Conservation (phyloP, 106 monocot genomes). For the Gastrodia elata region DNA sequence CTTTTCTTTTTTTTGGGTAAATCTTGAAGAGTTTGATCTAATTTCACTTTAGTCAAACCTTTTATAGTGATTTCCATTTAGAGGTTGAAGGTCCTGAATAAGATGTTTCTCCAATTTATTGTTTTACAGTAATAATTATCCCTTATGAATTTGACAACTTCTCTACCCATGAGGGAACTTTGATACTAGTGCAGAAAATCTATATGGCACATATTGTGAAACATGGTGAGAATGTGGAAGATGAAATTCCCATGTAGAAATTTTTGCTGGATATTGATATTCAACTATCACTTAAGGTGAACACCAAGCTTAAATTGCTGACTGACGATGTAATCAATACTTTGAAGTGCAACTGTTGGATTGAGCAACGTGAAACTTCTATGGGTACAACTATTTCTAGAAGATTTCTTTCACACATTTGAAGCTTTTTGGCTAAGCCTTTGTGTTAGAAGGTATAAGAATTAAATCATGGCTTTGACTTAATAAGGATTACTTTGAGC, state of each 20-base stretch:
- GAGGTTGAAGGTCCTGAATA: background rate
- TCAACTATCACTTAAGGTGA: background rate
- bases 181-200: background rate
- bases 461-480: too few relatives aligned
- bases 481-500: too few relatives aligned
- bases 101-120: background rate
- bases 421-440: too few relatives aligned
- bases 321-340: background rate
- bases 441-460: too few relatives aligned
- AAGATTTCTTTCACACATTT: too few relatives aligned
- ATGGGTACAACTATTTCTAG: background rate
- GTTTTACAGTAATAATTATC: too few relatives aligned
- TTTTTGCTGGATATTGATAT: background rate
- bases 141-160: too few relatives aligned
- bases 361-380: background rate
- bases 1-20: too few relatives aligned
- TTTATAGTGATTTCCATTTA: background rate
- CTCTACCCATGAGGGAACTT: background rate
- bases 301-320: background rate
- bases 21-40: background rate
- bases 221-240: background rate
- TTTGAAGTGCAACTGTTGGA: background rate
- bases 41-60: background rate
- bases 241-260: background rate
- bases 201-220: background rate